Conservation (phyloP, 345 rosid genomes). For the Eucalyptus marginata region DNA sequence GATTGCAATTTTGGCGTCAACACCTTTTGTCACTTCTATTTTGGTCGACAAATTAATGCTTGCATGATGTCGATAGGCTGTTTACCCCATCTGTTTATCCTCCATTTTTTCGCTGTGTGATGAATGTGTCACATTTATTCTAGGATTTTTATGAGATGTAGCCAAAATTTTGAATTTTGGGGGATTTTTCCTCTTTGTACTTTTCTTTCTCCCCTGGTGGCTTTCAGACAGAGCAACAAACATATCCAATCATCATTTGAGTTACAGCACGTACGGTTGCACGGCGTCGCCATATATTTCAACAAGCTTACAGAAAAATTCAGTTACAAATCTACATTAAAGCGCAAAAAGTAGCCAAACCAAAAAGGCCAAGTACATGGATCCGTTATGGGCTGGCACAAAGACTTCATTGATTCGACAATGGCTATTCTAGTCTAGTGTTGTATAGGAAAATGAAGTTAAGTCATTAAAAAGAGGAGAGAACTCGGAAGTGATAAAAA, state of each 20-base stretch:
- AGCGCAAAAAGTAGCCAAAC: background rate
- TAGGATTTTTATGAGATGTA: background rate
- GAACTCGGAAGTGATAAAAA: background rate
- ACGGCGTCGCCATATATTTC: background rate
- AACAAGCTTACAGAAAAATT: background rate
- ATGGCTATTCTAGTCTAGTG: background rate
- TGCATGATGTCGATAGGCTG: background rate
- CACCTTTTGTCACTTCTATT: background rate
- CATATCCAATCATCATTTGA: background rate
- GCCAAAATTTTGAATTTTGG: accelerated
- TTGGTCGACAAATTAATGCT: background rate
- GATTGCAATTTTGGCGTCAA: background rate
- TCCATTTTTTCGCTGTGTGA: background rate
- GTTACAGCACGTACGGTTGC: background rate
- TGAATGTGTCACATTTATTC: background rate
- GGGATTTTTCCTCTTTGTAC: background rate
- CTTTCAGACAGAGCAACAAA: background rate
- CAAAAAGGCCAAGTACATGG: background rate
- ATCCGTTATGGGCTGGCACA: background rate
- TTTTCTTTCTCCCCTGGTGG: background rate
- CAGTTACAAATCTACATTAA: background rate
- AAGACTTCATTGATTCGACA: background rate
- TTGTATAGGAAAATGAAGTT: background rate
- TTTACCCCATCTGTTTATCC: background rate
- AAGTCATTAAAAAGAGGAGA: background rate